Evolutionary conservation across 805 yeast genomes (phyloP).

Genomic region (Lipomyces mesembrius): DNA sequence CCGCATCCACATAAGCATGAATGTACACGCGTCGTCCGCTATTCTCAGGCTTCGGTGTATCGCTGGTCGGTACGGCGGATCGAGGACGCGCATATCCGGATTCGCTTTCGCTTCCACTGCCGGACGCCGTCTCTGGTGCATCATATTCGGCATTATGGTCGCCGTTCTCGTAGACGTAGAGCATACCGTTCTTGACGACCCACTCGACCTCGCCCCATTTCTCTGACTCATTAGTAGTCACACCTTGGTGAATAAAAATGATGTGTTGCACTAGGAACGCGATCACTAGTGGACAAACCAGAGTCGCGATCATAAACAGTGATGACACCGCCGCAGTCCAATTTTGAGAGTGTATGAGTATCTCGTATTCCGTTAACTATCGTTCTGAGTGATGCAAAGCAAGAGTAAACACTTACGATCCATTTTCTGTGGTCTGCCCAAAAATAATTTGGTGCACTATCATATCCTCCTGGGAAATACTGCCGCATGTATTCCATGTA

Average conservation of each 20-base stretch:
- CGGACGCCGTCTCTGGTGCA: constrained; percentile 38
- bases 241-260: constrained; percentile 62
- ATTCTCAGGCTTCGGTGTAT: neutral
- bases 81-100: constrained; percentile 7
- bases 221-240: constrained; percentile 73
- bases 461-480: constrained; percentile 26
- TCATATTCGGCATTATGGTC: neutral
- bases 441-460: constrained; percentile 17
- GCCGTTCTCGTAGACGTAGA: constrained; percentile 44
- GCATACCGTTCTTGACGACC: constrained; percentile 50
- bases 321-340: constrained; percentile 40
- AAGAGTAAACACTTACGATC: constrained; percentile 15
- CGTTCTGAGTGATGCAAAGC: neutral
- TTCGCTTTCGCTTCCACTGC: constrained; percentile 34
- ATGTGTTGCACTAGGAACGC: constrained; percentile 56
- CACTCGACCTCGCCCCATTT: constrained; percentile 73
- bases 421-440: constrained; percentile 29
- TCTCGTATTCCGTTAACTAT: neutral
- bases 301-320: constrained; percentile 53
- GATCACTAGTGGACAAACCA: constrained; percentile 52
- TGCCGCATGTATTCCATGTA: constrained; percentile 22
- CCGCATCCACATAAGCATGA: constrained; percentile 30
- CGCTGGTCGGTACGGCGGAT: neutral
- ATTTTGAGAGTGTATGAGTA: constrained; percentile 28
- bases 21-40: constrained; percentile 27